Conservation (phyloP, 176 grass and related monocot species). For the Oryza rufipogon region DNA sequence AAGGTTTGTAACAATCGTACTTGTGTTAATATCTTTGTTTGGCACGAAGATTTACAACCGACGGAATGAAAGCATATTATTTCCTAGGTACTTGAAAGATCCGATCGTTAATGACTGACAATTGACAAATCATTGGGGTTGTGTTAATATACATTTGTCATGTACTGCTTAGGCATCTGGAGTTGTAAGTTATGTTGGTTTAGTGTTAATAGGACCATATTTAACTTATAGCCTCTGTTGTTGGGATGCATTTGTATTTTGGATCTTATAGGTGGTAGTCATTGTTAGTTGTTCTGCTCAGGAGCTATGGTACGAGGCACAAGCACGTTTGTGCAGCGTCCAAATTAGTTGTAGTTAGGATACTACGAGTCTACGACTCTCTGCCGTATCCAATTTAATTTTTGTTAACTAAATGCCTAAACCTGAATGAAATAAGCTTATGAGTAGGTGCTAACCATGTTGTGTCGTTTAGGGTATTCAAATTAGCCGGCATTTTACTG, state of each 20-base stretch:
- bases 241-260: not conserved
- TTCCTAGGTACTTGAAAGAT: not conserved
- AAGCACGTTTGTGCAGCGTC: constrained; percentile 12
- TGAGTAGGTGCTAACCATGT: not conserved
- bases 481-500: not conserved
- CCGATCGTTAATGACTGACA: not conserved
- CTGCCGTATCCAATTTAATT: not conserved
- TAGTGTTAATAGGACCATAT: not conserved
- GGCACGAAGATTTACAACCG: not conserved
- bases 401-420: not conserved
- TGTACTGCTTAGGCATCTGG: not conserved
- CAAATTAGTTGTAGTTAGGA: not conserved
- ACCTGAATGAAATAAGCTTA: not conserved
- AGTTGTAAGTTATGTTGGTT: not conserved
- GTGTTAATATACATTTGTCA: not conserved
- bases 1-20: not conserved
- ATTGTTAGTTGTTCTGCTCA: constrained; percentile 9
- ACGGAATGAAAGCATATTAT: not conserved
- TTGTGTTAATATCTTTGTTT: not conserved
- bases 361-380: not conserved
- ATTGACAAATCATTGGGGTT: not conserved
- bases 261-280: not conserved
- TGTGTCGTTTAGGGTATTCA: not conserved
- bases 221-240: not conserved
- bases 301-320: not conserved